phyloP scores from a whole-genome alignment of 306 rosid species.

The Trichosanthes cucumerina region DNA sequence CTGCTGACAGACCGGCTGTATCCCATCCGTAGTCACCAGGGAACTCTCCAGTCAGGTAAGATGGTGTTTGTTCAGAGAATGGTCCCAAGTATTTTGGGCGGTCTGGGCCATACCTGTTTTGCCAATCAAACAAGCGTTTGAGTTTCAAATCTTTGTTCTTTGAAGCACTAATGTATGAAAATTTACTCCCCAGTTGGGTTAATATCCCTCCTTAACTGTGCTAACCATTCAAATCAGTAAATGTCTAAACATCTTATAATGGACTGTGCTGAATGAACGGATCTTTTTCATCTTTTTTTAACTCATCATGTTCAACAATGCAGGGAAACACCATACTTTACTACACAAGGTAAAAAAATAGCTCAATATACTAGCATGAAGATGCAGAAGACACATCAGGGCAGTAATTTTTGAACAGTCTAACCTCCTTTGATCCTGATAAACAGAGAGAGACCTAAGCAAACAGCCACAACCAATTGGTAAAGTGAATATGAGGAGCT shows the following conservation, averaged over 20 bases:
- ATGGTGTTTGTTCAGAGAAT: slow-evolving; percentile 91
- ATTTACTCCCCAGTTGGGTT: not conserved
- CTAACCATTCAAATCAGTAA: not conserved
- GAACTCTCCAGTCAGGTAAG: slow-evolving; percentile 86
- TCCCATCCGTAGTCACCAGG: slow-evolving; percentile 99
- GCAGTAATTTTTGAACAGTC: not conserved
- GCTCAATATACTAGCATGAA: not conserved
- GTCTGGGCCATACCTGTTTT: slow-evolving; percentile 88
- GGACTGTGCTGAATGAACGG: not conserved
- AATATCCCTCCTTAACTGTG: not conserved
- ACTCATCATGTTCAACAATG: not conserved
- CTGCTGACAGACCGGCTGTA: slow-evolving; percentile 93
- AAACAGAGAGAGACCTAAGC: not conserved
- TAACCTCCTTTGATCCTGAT: not conserved
- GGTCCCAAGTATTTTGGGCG: slow-evolving; percentile 97
- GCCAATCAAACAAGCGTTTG: not conserved
- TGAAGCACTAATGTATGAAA: no score
- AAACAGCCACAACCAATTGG: no score
- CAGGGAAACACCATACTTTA: not conserved
- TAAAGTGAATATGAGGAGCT: not conserved
- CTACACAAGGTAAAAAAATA: not conserved
- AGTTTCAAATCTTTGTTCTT: not conserved
- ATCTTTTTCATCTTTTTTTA: not conserved
- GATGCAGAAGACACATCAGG: not conserved
- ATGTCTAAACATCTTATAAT: not conserved